Conservation (phyloP, 257 asterid genomes). For the Solanum chilense region DNA sequence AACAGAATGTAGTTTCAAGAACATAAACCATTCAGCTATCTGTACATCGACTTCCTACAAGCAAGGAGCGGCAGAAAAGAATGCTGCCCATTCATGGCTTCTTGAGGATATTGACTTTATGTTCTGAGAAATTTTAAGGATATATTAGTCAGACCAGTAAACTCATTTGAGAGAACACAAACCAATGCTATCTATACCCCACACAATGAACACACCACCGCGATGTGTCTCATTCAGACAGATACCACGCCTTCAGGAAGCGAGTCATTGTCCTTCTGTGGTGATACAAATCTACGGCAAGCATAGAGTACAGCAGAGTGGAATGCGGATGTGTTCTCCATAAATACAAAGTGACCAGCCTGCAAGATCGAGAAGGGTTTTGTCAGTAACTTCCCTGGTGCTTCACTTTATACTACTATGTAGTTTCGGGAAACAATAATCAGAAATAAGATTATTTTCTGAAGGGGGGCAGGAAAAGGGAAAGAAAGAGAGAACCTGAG, state of each 20-base stretch:
- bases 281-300: slow-evolving; percentile 42
- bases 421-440: not conserved
- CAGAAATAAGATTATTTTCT: not conserved
- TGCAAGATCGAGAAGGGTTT: slow-evolving; percentile 11
- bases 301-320: slow-evolving; percentile 71
- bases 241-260: slow-evolving; percentile 52
- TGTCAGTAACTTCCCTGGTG: not conserved
- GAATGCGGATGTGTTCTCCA: slow-evolving; percentile 53
- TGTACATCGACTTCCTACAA: not conserved
- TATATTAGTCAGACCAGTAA: not conserved
- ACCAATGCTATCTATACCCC: not conserved
- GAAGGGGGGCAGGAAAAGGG: not conserved
- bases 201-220: not conserved
- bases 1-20: not conserved
- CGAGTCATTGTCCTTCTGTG: slow-evolving; percentile 11
- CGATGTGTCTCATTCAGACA: slow-evolving; percentile 16
- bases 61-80: not conserved
- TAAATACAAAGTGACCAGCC: slow-evolving; percentile 75
- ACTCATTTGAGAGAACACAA: not conserved
- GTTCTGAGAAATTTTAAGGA: not conserved
- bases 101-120: not conserved
- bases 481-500: slow-evolving; percentile 36
- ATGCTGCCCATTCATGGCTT: not conserved
- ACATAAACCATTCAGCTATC: not conserved
- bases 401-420: not conserved